Conservation (phyloP, 257 asterid genomes). For the Capsicum chinense region DNA sequence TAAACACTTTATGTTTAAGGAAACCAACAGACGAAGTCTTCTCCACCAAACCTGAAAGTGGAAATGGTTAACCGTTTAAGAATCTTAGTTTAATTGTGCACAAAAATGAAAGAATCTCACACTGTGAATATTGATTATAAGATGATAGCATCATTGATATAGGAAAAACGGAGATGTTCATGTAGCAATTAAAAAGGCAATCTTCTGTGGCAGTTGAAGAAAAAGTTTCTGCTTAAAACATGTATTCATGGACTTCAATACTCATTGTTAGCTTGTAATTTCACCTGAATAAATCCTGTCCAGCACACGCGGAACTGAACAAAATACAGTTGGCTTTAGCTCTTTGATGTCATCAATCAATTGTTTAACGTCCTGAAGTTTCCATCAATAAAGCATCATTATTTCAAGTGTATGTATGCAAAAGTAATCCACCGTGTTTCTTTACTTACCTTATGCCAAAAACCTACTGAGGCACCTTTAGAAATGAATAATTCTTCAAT, state of each 20-base stretch:
- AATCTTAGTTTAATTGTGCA: background rate
- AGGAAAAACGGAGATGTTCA: background rate
- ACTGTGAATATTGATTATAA: background rate
- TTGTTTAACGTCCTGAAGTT: slow-evolving; percentile 63
- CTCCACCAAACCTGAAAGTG: slow-evolving; percentile 60
- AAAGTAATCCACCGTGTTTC: slow-evolving; percentile 4
- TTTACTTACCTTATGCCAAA: slow-evolving; percentile 72
- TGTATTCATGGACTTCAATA: background rate
- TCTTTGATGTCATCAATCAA: slow-evolving; percentile 75
- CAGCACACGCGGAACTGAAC: slow-evolving; percentile 82
- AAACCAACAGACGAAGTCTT: slow-evolving; percentile 68
- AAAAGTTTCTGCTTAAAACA: background rate
- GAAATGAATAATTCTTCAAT: slow-evolving; percentile 71
- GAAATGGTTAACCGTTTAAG: background rate
- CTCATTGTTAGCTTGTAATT: background rate
- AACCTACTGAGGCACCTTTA: slow-evolving; percentile 80
- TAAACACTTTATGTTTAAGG: slow-evolving; percentile 60
- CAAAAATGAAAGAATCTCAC: background rate
- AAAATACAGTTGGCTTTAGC: slow-evolving; percentile 69
- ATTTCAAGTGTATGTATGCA: background rate
- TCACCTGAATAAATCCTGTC: slow-evolving; percentile 83
- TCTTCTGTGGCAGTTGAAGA: background rate
- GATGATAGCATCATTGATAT: background rate
- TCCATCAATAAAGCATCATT: slow-evolving; percentile 6
- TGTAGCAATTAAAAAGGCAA: background rate